Evolutionary conservation across 2,329 filamentous ascomycete species (phyloP).

Genomic region (Ophiostoma fasciatum): DNA sequence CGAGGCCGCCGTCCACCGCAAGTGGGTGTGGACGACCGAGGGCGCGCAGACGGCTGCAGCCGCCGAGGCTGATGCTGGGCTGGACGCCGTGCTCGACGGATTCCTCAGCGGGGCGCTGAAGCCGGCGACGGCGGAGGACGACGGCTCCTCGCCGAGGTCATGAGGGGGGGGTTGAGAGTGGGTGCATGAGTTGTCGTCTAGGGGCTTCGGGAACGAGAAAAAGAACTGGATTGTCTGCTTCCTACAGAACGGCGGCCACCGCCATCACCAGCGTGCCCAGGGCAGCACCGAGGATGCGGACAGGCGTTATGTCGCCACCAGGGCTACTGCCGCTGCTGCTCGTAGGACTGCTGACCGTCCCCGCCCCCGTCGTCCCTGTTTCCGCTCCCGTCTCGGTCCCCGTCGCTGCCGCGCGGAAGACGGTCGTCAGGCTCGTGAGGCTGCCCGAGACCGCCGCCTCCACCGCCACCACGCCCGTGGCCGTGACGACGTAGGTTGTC

Average conservation of each 20-base stretch:
- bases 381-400: too few species aligned
- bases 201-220: too few species aligned
- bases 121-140: too few species aligned
- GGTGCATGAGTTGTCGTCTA: too few species aligned
- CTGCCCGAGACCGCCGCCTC: slow-evolving; percentile 18
- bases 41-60: neutral
- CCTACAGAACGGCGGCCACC: too few species aligned
- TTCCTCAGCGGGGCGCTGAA: too few species aligned
- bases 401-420: slow-evolving; percentile 7
- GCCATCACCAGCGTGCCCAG: slow-evolving; percentile 17
- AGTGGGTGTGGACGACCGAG: slow-evolving; percentile 8
- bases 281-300: slow-evolving; percentile 15
- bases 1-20: slow-evolving; percentile 2
- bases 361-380: too few species aligned
- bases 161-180: too few species aligned
- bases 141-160: too few species aligned
- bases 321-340: slow-evolving; percentile 1
- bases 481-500: slow-evolving; percentile 14
- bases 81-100: slow-evolving; percentile 6
- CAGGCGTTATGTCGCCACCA: neutral
- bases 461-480: slow-evolving; percentile 16
- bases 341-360: too few species aligned
- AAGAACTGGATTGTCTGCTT: too few species aligned
- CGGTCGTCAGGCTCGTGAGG: slow-evolving; percentile 17
- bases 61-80: neutral